Percentiles rank a stretch among this genome's conserved stretches.
These are phyloP conservation scores for Hamigera avellanea DNA, from an alignment of 495 filamentous ascomycete species.

Conservation along the genomic window DNA sequence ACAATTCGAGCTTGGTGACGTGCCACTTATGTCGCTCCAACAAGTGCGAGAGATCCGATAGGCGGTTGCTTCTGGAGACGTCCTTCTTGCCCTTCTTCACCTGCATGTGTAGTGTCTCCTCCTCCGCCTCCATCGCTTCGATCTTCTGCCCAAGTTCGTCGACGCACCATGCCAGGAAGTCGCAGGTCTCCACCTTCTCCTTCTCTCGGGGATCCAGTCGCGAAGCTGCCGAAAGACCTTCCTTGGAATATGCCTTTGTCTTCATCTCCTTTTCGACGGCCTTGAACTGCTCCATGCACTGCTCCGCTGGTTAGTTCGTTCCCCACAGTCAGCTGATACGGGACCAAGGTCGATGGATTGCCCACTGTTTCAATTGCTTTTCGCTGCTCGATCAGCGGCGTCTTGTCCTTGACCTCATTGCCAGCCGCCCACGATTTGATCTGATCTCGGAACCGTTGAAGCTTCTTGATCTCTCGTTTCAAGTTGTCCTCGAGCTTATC, in stretches of 20 bases:
- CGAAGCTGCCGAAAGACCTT: slow-evolving; percentile 78
- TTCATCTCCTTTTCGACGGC: slow-evolving; percentile 99
- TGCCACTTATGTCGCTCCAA: slow-evolving; percentile 97
- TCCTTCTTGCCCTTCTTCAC: slow-evolving; percentile 93
- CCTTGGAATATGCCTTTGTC: slow-evolving; percentile 98
- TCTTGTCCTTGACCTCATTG: slow-evolving; percentile 99
- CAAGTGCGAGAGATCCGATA: slow-evolving; percentile 71
- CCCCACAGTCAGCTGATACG: background rate
- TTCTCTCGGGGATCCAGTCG: slow-evolving; percentile 93
- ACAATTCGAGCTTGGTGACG: slow-evolving; percentile 79
- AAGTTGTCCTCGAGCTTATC: slow-evolving; percentile 96
- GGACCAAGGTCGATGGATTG: slow-evolving; percentile 3
- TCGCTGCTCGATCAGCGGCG: slow-evolving; percentile 81
- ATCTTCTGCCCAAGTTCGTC: slow-evolving; percentile 90
- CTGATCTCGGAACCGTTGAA: slow-evolving; percentile 91
- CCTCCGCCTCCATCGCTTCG: slow-evolving; percentile 83
- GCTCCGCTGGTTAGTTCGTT: slow-evolving; percentile 17
- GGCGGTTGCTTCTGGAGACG: slow-evolving; percentile 65
- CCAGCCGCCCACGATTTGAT: slow-evolving; percentile 97
- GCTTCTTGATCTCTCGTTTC: slow-evolving; percentile 99
- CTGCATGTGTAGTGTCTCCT: slow-evolving; percentile 72
- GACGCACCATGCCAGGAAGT: slow-evolving; percentile 80
- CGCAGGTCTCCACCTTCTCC: slow-evolving; percentile 73
- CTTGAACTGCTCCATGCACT: slow-evolving; percentile 99
- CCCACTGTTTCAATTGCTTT: slow-evolving; percentile 90